Evolutionary conservation across 441 rosid genomes (phyloP), one percentile per base, ranked within the genome.

Genomic region (Brassica balearica): DNA sequence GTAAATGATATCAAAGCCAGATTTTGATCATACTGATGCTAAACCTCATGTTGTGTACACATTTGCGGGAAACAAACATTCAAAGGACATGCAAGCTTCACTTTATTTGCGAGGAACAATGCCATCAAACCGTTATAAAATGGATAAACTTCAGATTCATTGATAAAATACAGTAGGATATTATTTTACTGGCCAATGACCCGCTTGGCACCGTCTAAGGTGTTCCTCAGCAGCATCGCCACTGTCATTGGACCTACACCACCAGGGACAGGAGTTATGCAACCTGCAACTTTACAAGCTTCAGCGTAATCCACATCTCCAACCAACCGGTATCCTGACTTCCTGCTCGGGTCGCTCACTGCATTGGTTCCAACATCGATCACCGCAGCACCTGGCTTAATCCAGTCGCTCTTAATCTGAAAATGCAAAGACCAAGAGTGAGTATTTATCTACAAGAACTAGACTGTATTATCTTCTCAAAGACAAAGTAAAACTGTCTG

Each of bases 191-290:
- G 38, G 38, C 38, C 38, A 34, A 34, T 34, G 38, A 34, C 38
- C 38, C 38, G 38, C 38, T 34, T 34, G 38, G 8, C 38, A 34
- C 8, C 17, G 65, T 91, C 97, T 75, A 92, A 76, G 17, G 97
- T 90, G 81, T 92, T 92, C 82, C 75, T 87, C 70, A 95, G 92
- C 59, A 95, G 91, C 97, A 95, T 92, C 2, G 97, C 92, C 5
- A 95, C 97, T 0, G 95, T 95, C 97, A 95, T 95, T 17, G 98
- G 97, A 60, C 97, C 97, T 2, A 95, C 97, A 41, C 97, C 98
- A 63, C 97, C 98, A 0, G 98, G 98, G 66, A 92, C 98, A 1
- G 98, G 97, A 23, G 97, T 92, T 67, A 95, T 85, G 80, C 82
- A 88, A 65, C 97, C 97, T 1, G 97, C 97, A 59, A 91, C 90